phyloP scores from a whole-genome alignment of 2,329 filamentous ascomycete species.

The Colletotrichum caudatum region DNA sequence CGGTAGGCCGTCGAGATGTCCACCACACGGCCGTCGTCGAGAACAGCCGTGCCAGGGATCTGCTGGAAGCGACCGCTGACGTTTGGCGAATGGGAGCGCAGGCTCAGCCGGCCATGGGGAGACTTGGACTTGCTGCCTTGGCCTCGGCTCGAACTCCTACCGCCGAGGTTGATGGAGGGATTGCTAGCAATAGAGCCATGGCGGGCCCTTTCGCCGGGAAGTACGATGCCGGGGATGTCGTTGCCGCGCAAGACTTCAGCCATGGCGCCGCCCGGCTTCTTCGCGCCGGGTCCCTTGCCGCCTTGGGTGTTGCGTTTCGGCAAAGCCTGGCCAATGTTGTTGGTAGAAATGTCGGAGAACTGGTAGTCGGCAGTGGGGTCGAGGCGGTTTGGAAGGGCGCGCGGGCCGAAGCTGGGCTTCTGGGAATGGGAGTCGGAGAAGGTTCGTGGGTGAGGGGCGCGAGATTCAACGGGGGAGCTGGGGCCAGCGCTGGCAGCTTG shows the following conservation, averaged over 20 bases:
- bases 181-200: constrained; percentile 54
- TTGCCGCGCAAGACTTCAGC: constrained; percentile 66
- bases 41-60: constrained; percentile 54
- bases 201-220: constrained; percentile 60
- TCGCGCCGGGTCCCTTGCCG: constrained; percentile 49
- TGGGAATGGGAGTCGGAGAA: constrained; percentile 64
- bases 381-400: constrained; percentile 44
- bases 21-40: constrained; percentile 71
- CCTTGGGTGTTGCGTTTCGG: constrained; percentile 66
- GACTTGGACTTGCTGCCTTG: constrained; percentile 65
- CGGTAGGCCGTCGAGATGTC: constrained; percentile 79
- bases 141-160: constrained; percentile 45
- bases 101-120: constrained; percentile 60
- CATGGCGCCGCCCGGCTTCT: constrained; percentile 55
- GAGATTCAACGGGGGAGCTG: constrained; percentile 59
- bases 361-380: constrained; percentile 65
- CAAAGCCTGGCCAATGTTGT: constrained; percentile 60
- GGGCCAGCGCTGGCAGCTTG: constrained; percentile 56
- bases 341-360: constrained; percentile 70
- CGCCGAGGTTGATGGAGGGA: constrained; percentile 42
- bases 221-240: constrained; percentile 62
- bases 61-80: constrained; percentile 40
- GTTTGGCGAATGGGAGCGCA: constrained; percentile 41
- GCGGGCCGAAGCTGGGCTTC: constrained; percentile 61
- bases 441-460: constrained; percentile 60